These are phyloP conservation scores for Acorus gramineus DNA, from an alignment of 106 monocot genomes.

Conservation along the genomic window DNA sequence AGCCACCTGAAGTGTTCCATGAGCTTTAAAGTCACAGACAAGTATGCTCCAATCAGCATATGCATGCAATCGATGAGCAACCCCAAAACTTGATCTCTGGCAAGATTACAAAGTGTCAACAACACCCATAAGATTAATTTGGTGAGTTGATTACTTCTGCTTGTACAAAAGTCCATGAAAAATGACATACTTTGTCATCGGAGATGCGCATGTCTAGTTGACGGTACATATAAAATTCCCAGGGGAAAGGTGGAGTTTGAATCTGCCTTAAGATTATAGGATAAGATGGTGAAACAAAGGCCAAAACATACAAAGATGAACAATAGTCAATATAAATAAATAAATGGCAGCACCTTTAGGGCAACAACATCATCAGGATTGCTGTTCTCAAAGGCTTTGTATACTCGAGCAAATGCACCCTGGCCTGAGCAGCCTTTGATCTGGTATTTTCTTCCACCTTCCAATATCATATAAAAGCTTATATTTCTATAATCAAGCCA, in stretches of 20 bases:
- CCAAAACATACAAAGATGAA: background rate
- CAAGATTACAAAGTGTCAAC: conserved; percentile 1
- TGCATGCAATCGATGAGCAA: conserved; percentile 60
- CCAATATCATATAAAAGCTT: conserved; percentile 1
- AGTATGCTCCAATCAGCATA: conserved; percentile 77
- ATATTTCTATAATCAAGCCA: background rate
- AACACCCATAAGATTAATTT: no score
- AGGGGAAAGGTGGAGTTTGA: conserved; percentile 76
- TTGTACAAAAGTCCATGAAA: background rate
- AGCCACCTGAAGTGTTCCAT: conserved; percentile 88
- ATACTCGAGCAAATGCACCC: conserved; percentile 83
- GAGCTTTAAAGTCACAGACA: conserved; percentile 59
- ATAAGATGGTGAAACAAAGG: background rate
- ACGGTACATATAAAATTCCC: conserved; percentile 97
- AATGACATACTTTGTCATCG: conserved; percentile 39
- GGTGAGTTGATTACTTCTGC: background rate
- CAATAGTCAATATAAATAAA: background rate
- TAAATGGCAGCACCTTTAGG: conserved; percentile 48
- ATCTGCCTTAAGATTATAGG: conserved; percentile 32
- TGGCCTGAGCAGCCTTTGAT: conserved; percentile 82
- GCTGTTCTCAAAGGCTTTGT: conserved; percentile 55
- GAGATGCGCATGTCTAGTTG: conserved; percentile 63
- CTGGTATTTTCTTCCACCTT: conserved; percentile 68
- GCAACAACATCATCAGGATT: conserved; percentile 79
- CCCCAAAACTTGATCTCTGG: conserved; percentile 87